Percentiles rank a stretch among this genome's conserved stretches.
phyloP scores from a whole-genome alignment of 1,284 basidiomycete genomes.

The Trichosporon sp. region DNA sequence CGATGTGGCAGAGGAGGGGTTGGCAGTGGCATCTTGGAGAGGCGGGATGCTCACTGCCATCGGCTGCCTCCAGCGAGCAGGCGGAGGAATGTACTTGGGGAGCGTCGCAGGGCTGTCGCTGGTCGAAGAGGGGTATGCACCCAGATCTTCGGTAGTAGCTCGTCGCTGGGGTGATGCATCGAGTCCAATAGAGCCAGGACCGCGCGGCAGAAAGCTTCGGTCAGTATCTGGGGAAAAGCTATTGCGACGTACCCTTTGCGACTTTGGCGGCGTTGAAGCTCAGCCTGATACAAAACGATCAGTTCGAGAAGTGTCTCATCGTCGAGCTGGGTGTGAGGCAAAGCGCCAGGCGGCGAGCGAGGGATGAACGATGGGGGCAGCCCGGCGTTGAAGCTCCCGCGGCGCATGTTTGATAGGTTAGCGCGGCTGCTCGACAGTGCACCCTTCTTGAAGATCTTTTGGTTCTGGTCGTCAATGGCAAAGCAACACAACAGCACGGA shows the following conservation, averaged over 20 bases:
- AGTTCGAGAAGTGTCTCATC: background rate
- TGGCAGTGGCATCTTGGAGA: background rate
- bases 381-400: background rate
- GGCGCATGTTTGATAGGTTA: background rate
- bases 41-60: background rate
- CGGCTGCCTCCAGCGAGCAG: background rate
- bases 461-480: conserved; percentile 14
- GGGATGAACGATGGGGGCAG: background rate
- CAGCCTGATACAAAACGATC: background rate
- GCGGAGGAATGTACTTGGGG: background rate
- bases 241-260: background rate
- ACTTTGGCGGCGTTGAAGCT: conserved; percentile 3
- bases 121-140: background rate
- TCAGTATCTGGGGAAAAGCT: background rate
- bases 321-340: background rate
- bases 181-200: background rate
- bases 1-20: background rate
- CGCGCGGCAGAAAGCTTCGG: background rate
- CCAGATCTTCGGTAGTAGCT: background rate
- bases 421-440: background rate
- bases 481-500: no score
- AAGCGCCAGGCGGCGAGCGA: background rate
- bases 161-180: background rate
- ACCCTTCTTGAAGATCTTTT: conserved; percentile 27
- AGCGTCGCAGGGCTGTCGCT: background rate